Conservation (phyloP, 1,139 yeast genomes). For the Debaryomyces singareniensis region DNA sequence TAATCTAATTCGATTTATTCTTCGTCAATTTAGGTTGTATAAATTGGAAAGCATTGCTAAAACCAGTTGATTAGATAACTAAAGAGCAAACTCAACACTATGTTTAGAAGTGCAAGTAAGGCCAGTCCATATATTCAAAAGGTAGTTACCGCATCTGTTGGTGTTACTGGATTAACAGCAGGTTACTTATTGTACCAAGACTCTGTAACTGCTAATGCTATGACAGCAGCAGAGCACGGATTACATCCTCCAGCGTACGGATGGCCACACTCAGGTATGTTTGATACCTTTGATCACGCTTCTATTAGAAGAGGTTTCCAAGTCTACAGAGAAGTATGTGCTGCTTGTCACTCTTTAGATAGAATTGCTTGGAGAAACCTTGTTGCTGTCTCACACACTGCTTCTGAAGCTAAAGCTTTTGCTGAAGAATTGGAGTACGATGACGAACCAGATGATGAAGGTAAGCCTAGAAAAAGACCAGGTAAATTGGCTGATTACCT, state of each 20-base stretch:
- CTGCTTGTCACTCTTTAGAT: slow-evolving; percentile 96
- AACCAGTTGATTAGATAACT: slow-evolving; percentile 3
- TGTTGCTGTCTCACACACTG: slow-evolving; percentile 94
- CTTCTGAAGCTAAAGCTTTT: slow-evolving; percentile 85
- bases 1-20: slow-evolving; percentile 3
- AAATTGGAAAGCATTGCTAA: slow-evolving; percentile 1
- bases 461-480: slow-evolving; percentile 96
- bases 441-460: slow-evolving; percentile 99
- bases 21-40: slow-evolving; percentile 4
- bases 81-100: no score
- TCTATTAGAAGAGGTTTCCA: slow-evolving; percentile 99
- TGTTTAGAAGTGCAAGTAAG: slow-evolving; percentile 20
- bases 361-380: slow-evolving; percentile 98
- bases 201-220: slow-evolving; percentile 81
- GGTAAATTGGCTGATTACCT: slow-evolving; percentile 96
- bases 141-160: slow-evolving; percentile 58
- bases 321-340: slow-evolving; percentile 98
- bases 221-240: slow-evolving; percentile 99
- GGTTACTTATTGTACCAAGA: slow-evolving; percentile 75
- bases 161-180: slow-evolving; percentile 63
- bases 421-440: slow-evolving; percentile 97
- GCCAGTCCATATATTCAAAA: slow-evolving; percentile 44
- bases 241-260: slow-evolving; percentile 89
- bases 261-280: slow-evolving; percentile 94
- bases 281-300: slow-evolving; percentile 90